These are phyloP conservation scores for Juglanconis juglandina DNA, from an alignment of 2,329 filamentous ascomycete genomes.

Conservation along the genomic window DNA sequence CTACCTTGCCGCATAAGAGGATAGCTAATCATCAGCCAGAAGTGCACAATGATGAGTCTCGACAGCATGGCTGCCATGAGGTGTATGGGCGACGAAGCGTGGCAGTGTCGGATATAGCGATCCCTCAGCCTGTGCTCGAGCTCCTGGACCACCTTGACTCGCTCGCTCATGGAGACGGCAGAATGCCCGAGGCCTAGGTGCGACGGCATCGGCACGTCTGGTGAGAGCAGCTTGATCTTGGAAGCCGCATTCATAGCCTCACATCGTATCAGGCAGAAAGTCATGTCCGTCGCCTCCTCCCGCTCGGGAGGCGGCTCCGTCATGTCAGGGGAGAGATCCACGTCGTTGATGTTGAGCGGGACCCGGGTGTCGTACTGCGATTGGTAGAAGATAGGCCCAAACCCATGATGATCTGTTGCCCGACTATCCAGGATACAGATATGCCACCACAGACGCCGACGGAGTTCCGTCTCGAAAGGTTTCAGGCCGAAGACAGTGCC, in stretches of 20 bases:
- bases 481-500: conserved; percentile 42
- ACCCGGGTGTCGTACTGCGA: conserved; percentile 44
- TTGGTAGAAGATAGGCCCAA: conserved; percentile 38
- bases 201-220: neutral
- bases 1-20: neutral
- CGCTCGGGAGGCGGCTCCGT: conserved; percentile 40
- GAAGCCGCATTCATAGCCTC: conserved; percentile 28
- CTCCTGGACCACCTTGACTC: neutral
- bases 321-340: conserved; percentile 41
- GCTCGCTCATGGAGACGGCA: neutral
- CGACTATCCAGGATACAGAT: conserved; percentile 53
- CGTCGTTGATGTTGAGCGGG: conserved; percentile 51
- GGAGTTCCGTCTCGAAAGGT: conserved; percentile 56
- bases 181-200: neutral
- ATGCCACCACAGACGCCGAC: conserved; percentile 58
- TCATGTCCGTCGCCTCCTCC: conserved; percentile 49
- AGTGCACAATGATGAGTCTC: conserved; percentile 8
- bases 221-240: conserved; percentile 3
- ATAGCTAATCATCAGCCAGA: conserved; percentile 11
- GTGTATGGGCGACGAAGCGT: neutral
- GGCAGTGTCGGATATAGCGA: conserved; percentile 2
- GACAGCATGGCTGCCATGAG: neutral
- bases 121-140: conserved; percentile 1
- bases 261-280: conserved; percentile 35
- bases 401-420: conserved; percentile 50